phyloP scores from a whole-genome alignment of 1,284 basidiomycete species.

The Porogramme epimiltina region DNA sequence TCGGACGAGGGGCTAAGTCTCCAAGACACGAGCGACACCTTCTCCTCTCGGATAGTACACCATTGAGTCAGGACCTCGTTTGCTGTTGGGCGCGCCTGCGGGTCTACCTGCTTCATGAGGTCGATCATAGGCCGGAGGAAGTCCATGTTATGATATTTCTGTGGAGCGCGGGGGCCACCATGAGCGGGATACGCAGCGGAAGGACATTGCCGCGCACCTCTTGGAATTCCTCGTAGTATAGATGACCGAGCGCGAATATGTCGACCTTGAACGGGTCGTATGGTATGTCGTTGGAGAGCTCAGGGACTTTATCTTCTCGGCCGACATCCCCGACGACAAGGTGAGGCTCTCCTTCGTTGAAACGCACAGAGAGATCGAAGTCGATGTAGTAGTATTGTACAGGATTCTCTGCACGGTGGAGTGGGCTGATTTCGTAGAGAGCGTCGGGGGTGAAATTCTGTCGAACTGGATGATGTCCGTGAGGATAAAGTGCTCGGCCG shows the following conservation, averaged over 20 bases:
- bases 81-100: neutral
- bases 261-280: constrained; percentile 35
- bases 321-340: constrained; percentile 19
- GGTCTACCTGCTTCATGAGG: constrained; percentile 10
- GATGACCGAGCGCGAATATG: constrained; percentile 30
- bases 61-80: neutral
- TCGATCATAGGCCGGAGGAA: constrained; percentile 25
- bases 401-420: constrained; percentile 10
- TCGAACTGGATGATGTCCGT: constrained; percentile 27
- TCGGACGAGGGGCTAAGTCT: neutral
- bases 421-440: neutral
- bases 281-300: constrained; percentile 24
- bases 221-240: constrained; percentile 23
- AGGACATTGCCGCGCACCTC: constrained; percentile 16
- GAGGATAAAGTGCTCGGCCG: constrained; percentile 25
- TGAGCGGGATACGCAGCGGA: neutral
- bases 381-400: constrained; percentile 33
- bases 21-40: neutral
- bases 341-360: constrained; percentile 5
- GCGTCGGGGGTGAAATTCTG: constrained; percentile 11
- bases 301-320: constrained; percentile 29
- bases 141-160: constrained; percentile 24
- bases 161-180: constrained; percentile 8
- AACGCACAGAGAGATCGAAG: constrained; percentile 28
- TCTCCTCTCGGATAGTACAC: neutral